phyloP scores from a whole-genome alignment of 768 basidiomycete species.

The Psilocybe sp. region DNA sequence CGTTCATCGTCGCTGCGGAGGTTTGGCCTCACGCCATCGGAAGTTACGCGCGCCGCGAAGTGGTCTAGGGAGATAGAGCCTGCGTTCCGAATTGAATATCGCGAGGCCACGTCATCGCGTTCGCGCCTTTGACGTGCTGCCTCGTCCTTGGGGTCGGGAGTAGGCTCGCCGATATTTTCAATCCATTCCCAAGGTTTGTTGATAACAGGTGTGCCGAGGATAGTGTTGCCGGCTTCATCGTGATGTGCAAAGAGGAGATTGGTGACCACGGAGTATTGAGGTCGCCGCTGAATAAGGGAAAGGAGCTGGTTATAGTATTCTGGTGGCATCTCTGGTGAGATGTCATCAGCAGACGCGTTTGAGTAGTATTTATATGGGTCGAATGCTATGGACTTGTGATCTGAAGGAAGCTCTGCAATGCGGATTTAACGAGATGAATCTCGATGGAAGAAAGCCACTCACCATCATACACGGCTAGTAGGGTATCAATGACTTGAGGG shows the following conservation, averaged over 20 bases:
- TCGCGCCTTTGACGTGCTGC: constrained; percentile 36
- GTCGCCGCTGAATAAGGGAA: constrained; percentile 54
- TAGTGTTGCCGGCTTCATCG: constrained; percentile 49
- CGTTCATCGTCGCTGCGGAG: constrained; percentile 25
- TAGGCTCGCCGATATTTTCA: constrained; percentile 67
- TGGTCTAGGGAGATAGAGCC: constrained; percentile 71
- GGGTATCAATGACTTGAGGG: constrained; percentile 69
- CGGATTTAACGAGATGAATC: background rate
- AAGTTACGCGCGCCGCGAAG: constrained; percentile 64
- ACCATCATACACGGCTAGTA: constrained; percentile 77
- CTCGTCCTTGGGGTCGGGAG: constrained; percentile 41
- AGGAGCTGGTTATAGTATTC: constrained; percentile 58
- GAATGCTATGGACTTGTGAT: constrained; percentile 48
- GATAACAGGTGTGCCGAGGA: constrained; percentile 51
- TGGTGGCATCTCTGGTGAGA: constrained; percentile 54
- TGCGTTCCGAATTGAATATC: constrained; percentile 54
- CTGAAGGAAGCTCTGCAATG: constrained; percentile 56
- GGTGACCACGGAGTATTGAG: constrained; percentile 47
- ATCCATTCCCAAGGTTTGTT: constrained; percentile 89
- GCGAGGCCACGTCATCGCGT: constrained; percentile 31
- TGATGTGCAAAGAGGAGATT: constrained; percentile 59
- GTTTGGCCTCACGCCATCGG: constrained; percentile 46
- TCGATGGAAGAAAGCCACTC: constrained; percentile 13
- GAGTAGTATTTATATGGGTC: constrained; percentile 73
- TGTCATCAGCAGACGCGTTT: constrained; percentile 40